Evolutionary conservation across 1,284 basidiomycete genomes (phyloP).

Genomic region (Tylopilus sp.): DNA sequence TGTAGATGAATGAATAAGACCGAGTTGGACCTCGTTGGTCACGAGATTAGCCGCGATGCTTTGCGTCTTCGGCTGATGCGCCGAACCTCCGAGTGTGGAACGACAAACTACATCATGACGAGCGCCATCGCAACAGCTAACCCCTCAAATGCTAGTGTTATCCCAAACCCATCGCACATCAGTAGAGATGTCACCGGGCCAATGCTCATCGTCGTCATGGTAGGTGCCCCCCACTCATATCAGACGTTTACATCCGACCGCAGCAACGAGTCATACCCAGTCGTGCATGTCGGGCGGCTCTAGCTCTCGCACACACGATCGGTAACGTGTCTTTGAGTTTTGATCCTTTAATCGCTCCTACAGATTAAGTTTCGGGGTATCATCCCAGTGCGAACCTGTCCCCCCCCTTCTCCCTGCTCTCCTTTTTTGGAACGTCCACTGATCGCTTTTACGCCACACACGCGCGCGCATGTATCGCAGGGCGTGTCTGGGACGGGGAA

Average conservation of each 20-base stretch:
- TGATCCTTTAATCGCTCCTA: background rate
- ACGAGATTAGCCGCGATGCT: background rate
- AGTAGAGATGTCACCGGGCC: conserved; percentile 18
- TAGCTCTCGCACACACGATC: background rate
- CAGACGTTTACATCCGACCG: background rate
- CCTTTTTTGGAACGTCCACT: background rate
- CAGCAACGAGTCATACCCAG: background rate
- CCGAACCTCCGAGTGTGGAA: background rate
- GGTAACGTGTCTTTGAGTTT: background rate
- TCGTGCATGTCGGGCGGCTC: background rate
- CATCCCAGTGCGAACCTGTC: background rate
- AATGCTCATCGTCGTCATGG: conserved; percentile 48
- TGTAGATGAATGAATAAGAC: conserved; percentile 5
- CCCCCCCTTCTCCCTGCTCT: background rate
- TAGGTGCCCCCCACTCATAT: conserved; percentile 28
- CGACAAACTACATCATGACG: background rate
- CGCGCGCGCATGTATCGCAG: conserved; percentile 36
- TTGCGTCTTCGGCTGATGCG: background rate
- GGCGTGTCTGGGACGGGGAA: conserved; percentile 86
- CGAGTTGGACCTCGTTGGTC: no score
- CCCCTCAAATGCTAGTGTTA: no score
- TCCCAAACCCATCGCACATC: background rate
- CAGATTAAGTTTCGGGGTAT: background rate
- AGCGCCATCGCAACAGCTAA: background rate
- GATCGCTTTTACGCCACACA: background rate